Percentiles rank a stretch among this genome's conserved stretches.
phyloP scores from a whole-genome alignment of 2,329 filamentous ascomycete species.

The Scolecobasidium constrictum region DNA sequence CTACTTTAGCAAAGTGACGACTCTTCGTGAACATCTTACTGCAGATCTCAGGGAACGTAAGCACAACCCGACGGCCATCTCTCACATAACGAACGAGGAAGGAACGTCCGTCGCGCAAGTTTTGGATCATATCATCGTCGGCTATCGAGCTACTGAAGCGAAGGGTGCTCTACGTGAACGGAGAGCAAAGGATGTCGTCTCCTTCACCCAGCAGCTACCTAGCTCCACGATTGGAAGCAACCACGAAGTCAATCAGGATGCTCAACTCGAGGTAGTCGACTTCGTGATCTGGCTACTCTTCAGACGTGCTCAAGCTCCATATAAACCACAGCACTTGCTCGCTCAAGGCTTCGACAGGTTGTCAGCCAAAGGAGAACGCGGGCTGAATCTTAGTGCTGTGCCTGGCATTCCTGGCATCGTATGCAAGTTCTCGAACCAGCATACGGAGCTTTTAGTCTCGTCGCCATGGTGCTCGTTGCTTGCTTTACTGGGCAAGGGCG shows the following conservation, averaged over 20 bases:
- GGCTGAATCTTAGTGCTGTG: conserved; percentile 19
- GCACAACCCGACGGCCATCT: conserved; percentile 23
- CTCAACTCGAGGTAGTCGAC: conserved; percentile 35
- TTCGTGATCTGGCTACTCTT: conserved; percentile 64
- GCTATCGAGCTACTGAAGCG: conserved; percentile 32
- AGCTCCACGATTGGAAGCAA: conserved; percentile 20
- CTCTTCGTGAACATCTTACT: conserved; percentile 61
- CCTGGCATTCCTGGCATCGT: conserved; percentile 55
- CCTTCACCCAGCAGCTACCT: conserved; percentile 34
- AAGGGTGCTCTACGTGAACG: conserved; percentile 5
- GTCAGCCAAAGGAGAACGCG: conserved; percentile 14
- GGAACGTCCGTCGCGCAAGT: no score
- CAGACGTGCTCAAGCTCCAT: conserved; percentile 37
- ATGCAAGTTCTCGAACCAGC: conserved; percentile 54
- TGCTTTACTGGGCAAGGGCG: conserved; percentile 60
- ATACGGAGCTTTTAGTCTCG: conserved; percentile 57
- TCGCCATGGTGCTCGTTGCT: conserved; percentile 67
- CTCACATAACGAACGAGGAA: no score
- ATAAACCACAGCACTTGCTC: conserved; percentile 61
- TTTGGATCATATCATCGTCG: conserved; percentile 20
- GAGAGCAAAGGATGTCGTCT: conserved; percentile 27
- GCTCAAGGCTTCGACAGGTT: conserved; percentile 68
- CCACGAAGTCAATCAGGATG: conserved; percentile 20
- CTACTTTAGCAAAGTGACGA: conserved; percentile 56
- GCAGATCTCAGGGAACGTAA: conserved; percentile 39